Conservation (phyloP, 208 protist species). For the Leishmania aethiopica region DNA sequence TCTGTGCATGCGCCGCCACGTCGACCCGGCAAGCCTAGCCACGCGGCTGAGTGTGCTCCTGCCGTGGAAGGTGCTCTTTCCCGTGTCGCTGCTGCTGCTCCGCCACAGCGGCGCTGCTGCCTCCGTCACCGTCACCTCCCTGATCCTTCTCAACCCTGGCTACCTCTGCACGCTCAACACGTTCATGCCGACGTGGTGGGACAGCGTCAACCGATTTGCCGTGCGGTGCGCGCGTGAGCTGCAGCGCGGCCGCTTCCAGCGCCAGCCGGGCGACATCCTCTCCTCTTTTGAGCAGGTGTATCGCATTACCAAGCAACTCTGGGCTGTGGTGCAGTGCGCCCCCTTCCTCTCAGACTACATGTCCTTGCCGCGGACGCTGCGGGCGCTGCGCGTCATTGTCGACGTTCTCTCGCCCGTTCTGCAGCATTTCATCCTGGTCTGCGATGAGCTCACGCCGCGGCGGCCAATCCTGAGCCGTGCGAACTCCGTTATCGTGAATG, state of each 20-base stretch:
- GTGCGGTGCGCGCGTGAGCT: conserved; percentile 65
- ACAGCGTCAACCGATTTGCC: conserved; percentile 54
- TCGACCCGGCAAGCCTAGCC: conserved; percentile 44
- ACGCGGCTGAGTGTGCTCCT: conserved; percentile 48
- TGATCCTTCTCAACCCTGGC: conserved; percentile 61
- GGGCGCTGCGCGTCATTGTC: conserved; percentile 70
- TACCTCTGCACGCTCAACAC: conserved; percentile 56
- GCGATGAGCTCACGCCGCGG: conserved; percentile 52
- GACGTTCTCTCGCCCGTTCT: conserved; percentile 80
- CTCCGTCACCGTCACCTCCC: conserved; percentile 56
- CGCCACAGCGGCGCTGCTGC: conserved; percentile 58
- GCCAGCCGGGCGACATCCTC: conserved; percentile 77
- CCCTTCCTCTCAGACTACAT: conserved; percentile 86
- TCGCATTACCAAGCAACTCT: conserved; percentile 73
- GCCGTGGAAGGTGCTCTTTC: conserved; percentile 49
- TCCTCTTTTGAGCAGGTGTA: conserved; percentile 76
- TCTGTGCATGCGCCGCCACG: conserved; percentile 35
- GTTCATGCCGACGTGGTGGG: conserved; percentile 59
- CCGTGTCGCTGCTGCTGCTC: conserved; percentile 54
- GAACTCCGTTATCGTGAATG: conserved; percentile 80
- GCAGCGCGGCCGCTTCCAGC: conserved; percentile 77
- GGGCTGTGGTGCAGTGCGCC: conserved; percentile 66
- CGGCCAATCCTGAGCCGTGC: conserved; percentile 74
- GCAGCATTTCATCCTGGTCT: conserved; percentile 87
- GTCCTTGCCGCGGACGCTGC: conserved; percentile 45